Evolutionary conservation across 805 yeast genomes (phyloP), one percentile per base, ranked within the genome.

Genomic region (Kurtzmaniella cleridarum): DNA sequence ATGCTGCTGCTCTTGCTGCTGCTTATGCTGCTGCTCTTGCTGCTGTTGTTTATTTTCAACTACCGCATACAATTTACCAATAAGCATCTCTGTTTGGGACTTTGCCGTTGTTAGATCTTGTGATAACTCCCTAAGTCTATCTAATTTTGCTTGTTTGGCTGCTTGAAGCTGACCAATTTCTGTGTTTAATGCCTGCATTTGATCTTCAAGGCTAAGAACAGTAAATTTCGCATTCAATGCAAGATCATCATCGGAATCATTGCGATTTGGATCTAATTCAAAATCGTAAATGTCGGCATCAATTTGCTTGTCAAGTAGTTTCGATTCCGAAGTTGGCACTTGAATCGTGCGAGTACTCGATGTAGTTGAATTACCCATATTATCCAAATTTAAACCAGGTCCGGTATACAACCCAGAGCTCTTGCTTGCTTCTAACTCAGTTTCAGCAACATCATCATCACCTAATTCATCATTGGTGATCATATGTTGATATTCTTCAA

Each of bases 401-500:
- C 30, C 30, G 5, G 15, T 11, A 28, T 4, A 28, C 15, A n/a
- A 28, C 30, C 18, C 23, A 16, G n/a, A n/a, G 34, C 20, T 17
- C 17, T 18, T 17, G 18, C 34, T 32, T 18, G 20, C 12, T 16
- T 10, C 12, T 32, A n/a, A 16, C 28, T 33, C 13, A 8, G 23
- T 31, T 39, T 46, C 49, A 5, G 43, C 39, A 33, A 41, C 48
- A 17, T 40, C 42, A 32, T 37, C 44, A 2, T 35, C 7, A 20
- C 38, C 42, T 18, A 1, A 36, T 12, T 17, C 50, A 46, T 49
- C 17, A 43, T 38, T 12, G 41, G 45, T 14, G 42, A 42, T 8
- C 51, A 38, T 8, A 41, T 51, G n/a, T 47, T 59, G 38, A 45
- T 35, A 12, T 57, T 39, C 12, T 53, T 59, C 7, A 33, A 12